phyloP scores from a whole-genome alignment of 805 yeast genomes.

The Zygosaccharomyces kombuchaensis region DNA sequence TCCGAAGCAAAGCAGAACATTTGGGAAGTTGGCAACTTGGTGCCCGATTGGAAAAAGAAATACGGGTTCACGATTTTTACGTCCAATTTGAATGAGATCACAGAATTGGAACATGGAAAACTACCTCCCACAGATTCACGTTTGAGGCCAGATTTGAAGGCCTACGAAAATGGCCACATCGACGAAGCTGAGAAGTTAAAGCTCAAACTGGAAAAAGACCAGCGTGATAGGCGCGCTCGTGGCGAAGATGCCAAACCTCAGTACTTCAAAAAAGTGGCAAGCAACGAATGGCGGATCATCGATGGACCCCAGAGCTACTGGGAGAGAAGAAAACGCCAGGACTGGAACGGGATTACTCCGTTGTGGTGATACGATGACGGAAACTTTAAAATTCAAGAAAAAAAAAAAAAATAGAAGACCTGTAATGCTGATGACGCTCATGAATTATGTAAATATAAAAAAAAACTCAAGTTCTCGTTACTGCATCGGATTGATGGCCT shows the following conservation, averaged over 20 bases:
- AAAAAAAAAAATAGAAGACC: background rate
- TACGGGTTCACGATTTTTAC: constrained; percentile 87
- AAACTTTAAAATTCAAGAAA: background rate
- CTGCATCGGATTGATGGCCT: background rate
- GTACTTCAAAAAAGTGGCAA: constrained; percentile 49
- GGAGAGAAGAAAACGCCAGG: constrained; percentile 61
- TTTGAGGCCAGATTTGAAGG: constrained; percentile 76
- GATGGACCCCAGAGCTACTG: constrained; percentile 68
- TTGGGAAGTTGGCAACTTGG: constrained; percentile 70
- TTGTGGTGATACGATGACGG: constrained; percentile 46
- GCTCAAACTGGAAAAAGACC: constrained; percentile 66
- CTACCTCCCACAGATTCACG: constrained; percentile 89
- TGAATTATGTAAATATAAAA: background rate
- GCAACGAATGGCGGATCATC: constrained; percentile 50
- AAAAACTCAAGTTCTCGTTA: background rate
- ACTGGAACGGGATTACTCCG: constrained; percentile 54
- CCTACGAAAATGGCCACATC: constrained; percentile 64
- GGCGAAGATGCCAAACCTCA: constrained; percentile 50
- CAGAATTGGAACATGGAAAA: constrained; percentile 56
- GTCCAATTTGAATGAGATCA: constrained; percentile 74
- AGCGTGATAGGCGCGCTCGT: constrained; percentile 68
- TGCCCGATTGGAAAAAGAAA: constrained; percentile 53
- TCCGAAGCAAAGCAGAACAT: constrained; percentile 37
- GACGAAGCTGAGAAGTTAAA: constrained; percentile 72
- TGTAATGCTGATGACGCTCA: background rate